Percentiles rank a stretch among this genome's conserved stretches.
These are phyloP conservation scores for Zygosaccharomyces rouxii DNA, from an alignment of 805 yeast genomes.

Conservation along the genomic window DNA sequence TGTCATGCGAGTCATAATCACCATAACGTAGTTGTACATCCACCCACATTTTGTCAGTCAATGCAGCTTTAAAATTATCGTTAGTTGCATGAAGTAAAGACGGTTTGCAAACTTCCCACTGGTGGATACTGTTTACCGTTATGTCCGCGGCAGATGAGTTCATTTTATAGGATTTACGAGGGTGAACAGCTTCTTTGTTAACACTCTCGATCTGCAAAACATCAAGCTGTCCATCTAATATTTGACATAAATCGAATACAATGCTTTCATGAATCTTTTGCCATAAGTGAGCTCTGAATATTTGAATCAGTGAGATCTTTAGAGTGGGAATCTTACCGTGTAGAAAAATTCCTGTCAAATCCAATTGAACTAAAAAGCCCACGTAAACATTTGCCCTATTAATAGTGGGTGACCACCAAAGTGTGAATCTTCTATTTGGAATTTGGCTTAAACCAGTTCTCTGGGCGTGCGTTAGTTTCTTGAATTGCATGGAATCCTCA, in stretches of 20 bases:
- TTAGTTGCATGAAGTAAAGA: constrained; percentile 69
- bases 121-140: constrained; percentile 63
- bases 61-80: constrained; percentile 56
- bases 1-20: constrained; percentile 96
- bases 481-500: constrained; percentile 92
- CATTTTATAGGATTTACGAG: constrained; percentile 96
- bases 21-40: constrained; percentile 95
- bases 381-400: constrained; percentile 97
- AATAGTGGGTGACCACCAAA: constrained; percentile 99
- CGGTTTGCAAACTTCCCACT: constrained; percentile 82
- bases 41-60: constrained; percentile 77
- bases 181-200: constrained; percentile 89
- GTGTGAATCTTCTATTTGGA: constrained; percentile 92
- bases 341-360: constrained; percentile 90
- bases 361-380: constrained; percentile 93
- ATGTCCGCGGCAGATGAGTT: constrained; percentile 93
- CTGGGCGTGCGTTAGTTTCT: constrained; percentile 95
- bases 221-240: constrained; percentile 81
- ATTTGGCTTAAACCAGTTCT: constrained; percentile 95
- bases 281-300: constrained; percentile 97
- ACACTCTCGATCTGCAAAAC: constrained; percentile 79
- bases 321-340: constrained; percentile 98
- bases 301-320: constrained; percentile 91
- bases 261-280: constrained; percentile 96
- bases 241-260: constrained; percentile 90